phyloP scores from a whole-genome alignment of 192 early-diverging fungal genomes.

The Haplosporangium gracile region DNA sequence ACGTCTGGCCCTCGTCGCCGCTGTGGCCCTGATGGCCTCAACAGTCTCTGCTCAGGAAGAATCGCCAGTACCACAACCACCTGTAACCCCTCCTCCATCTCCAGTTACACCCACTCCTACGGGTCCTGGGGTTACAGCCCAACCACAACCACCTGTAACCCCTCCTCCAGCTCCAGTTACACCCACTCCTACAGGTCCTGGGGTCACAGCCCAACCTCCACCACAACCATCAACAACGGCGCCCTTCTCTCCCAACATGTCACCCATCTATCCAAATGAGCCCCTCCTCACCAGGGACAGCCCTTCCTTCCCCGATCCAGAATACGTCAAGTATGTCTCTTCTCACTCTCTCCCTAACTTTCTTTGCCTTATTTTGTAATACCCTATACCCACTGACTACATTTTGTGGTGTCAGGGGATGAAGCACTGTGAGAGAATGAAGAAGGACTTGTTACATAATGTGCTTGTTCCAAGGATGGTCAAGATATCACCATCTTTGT shows the following conservation, averaged over 20 bases:
- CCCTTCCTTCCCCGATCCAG: constrained; percentile 43
- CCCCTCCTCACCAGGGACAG: constrained; percentile 4
- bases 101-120: neutral
- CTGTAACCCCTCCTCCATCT: neutral
- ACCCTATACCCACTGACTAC: too few relatives aligned
- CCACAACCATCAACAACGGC: neutral
- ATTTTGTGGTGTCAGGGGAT: neutral
- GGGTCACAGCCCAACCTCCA: neutral
- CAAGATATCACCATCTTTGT: neutral
- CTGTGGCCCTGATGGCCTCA: neutral
- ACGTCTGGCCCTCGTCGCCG: neutral
- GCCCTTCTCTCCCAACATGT: constrained; percentile 5
- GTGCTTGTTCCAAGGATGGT: neutral
- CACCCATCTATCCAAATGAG: constrained; percentile 11
- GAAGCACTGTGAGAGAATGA: neutral
- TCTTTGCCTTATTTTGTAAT: neutral
- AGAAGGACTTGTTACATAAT: neutral
- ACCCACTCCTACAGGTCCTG: neutral
- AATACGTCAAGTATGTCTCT: constrained; percentile 53
- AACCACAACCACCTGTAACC: neutral
- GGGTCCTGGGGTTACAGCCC: neutral
- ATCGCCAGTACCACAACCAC: neutral
- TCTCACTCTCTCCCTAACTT: neutral
- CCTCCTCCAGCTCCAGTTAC: neutral
- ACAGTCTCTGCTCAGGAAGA: neutral